phyloP scores from a whole-genome alignment of 768 basidiomycete genomes.

The Panus rudis region DNA sequence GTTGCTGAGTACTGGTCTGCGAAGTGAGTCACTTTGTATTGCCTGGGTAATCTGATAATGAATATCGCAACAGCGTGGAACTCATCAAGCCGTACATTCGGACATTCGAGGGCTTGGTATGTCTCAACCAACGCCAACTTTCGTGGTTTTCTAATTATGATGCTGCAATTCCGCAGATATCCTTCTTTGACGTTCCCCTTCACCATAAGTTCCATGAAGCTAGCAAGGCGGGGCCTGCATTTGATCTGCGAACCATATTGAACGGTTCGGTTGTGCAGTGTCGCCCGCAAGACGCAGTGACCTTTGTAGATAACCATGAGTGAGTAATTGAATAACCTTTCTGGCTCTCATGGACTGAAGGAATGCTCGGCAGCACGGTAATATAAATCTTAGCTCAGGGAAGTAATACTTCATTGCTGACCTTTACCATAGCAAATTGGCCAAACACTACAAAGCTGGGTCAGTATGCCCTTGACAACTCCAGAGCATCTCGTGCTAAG shows the following conservation, averaged over 20 bases:
- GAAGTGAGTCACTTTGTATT: constrained; percentile 36
- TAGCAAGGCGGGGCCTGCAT: constrained; percentile 56
- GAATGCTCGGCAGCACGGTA: constrained; percentile 48
- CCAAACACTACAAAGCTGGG: constrained; percentile 80
- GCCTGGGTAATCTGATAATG: not conserved
- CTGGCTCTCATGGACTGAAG: constrained; percentile 1
- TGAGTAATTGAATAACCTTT: constrained; percentile 29
- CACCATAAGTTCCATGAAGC: constrained; percentile 80
- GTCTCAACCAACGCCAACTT: constrained; percentile 4
- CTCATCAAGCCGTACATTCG: constrained; percentile 51
- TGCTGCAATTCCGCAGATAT: constrained; percentile 40
- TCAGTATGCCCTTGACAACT: constrained; percentile 25
- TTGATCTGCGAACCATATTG: constrained; percentile 72
- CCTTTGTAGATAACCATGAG: constrained; percentile 91
- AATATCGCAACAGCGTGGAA: constrained; percentile 32
- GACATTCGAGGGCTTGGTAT: constrained; percentile 59
- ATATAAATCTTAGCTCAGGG: constrained; percentile 13
- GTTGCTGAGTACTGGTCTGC: constrained; percentile 82
- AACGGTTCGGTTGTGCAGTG: constrained; percentile 59
- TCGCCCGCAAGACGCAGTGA: constrained; percentile 77
- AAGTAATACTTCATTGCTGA: constrained; percentile 1
- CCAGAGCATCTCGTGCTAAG: not conserved
- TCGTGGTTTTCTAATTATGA: not conserved
- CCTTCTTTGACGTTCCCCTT: constrained; percentile 89
- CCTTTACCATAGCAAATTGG: constrained; percentile 45